A percentile compares a stretch with the other conserved stretches of the same genome.
Evolutionary conservation across 192 early-diverging fungal species (phyloP).

Genomic region (Chytriomyces sp.): DNA sequence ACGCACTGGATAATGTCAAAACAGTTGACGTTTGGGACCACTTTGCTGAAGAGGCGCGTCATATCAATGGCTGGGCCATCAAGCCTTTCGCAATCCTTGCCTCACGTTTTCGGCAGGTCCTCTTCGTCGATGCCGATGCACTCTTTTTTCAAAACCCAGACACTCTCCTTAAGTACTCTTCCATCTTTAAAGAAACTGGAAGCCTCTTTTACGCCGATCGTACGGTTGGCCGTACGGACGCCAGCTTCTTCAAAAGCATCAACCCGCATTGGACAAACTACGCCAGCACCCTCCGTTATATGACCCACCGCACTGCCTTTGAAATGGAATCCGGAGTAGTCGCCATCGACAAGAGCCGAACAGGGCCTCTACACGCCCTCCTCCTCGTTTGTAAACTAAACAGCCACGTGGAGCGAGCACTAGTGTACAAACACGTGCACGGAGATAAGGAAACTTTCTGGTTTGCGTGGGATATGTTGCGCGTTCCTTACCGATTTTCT

Average conservation of each 20-base stretch:
- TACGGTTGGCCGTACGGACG: slow-evolving; percentile 30
- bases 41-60: slow-evolving; percentile 6
- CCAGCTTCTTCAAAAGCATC: slow-evolving; percentile 51
- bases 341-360: slow-evolving; percentile 57
- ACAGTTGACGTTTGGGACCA: slow-evolving; percentile 36
- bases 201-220: slow-evolving; percentile 62
- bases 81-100: slow-evolving; percentile 71
- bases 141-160: slow-evolving; percentile 62
- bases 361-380: slow-evolving; percentile 48
- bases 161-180: slow-evolving; percentile 43
- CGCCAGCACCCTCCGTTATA: slow-evolving; percentile 45
- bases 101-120: slow-evolving; percentile 57
- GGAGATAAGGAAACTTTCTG: slow-evolving; percentile 30
- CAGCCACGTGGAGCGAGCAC: not conserved
- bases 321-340: slow-evolving; percentile 73
- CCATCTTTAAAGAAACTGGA: slow-evolving; percentile 46
- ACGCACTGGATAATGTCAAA: slow-evolving; percentile 22
- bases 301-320: slow-evolving; percentile 40
- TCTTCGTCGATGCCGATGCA: slow-evolving; percentile 72
- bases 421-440: slow-evolving; percentile 25
- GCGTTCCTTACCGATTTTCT: slow-evolving; percentile 59
- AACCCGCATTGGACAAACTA: slow-evolving; percentile 49
- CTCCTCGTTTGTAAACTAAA: slow-evolving; percentile 62
- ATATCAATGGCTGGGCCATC: slow-evolving; percentile 8
- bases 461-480: slow-evolving; percentile 65